Base-by-base conservation (phyloP, 768 basidiomycete species). In the Mycena amicta region DNA sequence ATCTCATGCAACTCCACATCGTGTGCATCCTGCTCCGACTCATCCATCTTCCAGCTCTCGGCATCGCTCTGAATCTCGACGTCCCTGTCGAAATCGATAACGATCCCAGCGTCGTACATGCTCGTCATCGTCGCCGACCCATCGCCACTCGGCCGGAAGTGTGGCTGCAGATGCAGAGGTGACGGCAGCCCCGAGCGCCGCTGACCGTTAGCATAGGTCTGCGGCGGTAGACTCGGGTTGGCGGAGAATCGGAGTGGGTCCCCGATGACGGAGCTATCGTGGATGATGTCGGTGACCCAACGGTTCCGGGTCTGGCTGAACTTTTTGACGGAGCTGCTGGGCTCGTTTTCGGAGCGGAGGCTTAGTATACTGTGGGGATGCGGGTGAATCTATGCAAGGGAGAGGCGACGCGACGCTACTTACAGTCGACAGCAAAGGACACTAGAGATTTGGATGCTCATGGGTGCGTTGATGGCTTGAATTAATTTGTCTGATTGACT, bases 401-500 rank as follows among this genome's bases (percentile, higher is more conserved):
- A 53, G 6, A 3, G 27, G 28, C 4, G 20, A 49, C 33, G 28
- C 6, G 1, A 33, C 5, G 31, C 2, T 39, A 58, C 61, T 6
- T n/a, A 59, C 61, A 62, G 45, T 41, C 61, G 40, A 37, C 61
- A 63, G 29, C 62, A 63, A 2, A 63, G 53, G 3, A 63, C 62
- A 22, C 58, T 63, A 1, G 62, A 63, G 18, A 63, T 53, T 49
- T 63, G 62, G 28, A 63, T 63, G 45, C 62, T 63, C 58, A 60
- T 60, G 1, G 62, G 59, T 4, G 62, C 62, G 50, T 63, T 63
- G 12, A 63, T 57, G 12, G 62, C 55, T 50, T 63, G 59, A 4
- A 63, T 63, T 0, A 63, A 31, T n/a, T 46, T 28, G 41, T 63
- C 37, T 16, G 16, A 11, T 60, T 63, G 62, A 13, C 62, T 63